Conservation (phyloP, 129 eudicot genomes). For the Tagetes erecta region DNA sequence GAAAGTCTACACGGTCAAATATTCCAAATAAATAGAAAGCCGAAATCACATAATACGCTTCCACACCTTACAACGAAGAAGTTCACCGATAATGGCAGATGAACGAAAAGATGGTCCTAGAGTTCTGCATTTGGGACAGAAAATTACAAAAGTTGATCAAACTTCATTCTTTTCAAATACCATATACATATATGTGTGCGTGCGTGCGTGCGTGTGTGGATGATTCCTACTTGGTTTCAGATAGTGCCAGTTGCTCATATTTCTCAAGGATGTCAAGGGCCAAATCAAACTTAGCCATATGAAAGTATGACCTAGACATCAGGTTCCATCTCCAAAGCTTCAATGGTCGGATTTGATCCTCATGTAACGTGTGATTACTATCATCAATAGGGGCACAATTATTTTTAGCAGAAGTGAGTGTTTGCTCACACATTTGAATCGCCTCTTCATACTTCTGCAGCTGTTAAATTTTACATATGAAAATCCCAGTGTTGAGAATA, state of each 20-base stretch:
- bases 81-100: constrained; percentile 63
- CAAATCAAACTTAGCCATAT: constrained; percentile 68
- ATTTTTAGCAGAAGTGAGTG: constrained; percentile 58
- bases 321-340: constrained; percentile 73
- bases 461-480: constrained; percentile 42
- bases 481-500: neutral
- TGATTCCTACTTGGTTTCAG: constrained; percentile 43
- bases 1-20: neutral
- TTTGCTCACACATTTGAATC: constrained; percentile 74
- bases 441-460: constrained; percentile 66
- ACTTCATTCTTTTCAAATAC: constrained; percentile 5
- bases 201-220: neutral
- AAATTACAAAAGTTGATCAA: constrained; percentile 6
- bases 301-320: constrained; percentile 61
- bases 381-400: constrained; percentile 35
- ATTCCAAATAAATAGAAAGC: neutral
- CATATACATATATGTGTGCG: neutral
- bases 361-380: constrained; percentile 24
- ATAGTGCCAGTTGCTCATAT: constrained; percentile 47
- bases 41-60: neutral
- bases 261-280: constrained; percentile 65
- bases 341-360: constrained; percentile 27
- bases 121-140: constrained; percentile 25
- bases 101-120: constrained; percentile 42
- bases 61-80: constrained; percentile 67